Conservation (phyloP, 1,284 basidiomycete genomes). For the Melampsora larici-populina region DNA sequence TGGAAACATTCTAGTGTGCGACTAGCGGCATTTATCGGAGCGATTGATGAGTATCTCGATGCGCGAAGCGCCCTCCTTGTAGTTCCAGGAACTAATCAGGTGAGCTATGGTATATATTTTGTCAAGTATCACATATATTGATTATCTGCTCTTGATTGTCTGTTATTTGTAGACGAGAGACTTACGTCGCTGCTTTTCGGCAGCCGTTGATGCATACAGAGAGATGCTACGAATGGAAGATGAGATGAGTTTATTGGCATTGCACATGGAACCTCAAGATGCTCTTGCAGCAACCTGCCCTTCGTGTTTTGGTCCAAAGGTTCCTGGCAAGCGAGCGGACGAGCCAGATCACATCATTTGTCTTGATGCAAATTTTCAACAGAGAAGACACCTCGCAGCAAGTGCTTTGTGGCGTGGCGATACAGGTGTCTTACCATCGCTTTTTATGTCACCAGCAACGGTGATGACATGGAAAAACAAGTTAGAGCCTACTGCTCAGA, state of each 20-base stretch:
- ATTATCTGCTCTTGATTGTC: too few relatives aligned
- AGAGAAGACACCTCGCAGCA: too few relatives aligned
- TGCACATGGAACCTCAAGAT: too few relatives aligned
- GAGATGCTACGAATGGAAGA: neutral
- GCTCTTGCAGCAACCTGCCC: neutral
- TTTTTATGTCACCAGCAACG: too few relatives aligned
- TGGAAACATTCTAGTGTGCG: neutral
- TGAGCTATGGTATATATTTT: too few relatives aligned
- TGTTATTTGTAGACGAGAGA: neutral
- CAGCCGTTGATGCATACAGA: neutral
- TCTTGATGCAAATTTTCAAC: constrained; percentile 19
- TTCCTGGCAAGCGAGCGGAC: neutral
- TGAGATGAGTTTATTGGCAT: too few relatives aligned
- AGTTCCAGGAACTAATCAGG: neutral
- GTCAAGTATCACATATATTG: too few relatives aligned
- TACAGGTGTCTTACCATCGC: too few relatives aligned
- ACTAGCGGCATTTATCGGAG: neutral
- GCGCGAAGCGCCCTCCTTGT: neutral
- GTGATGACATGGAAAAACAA: too few relatives aligned
- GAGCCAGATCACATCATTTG: constrained; percentile 18
- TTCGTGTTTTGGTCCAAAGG: neutral
- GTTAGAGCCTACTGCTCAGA: too few relatives aligned
- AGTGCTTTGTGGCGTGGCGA: too few relatives aligned
- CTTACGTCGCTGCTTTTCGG: neutral
- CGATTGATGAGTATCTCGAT: constrained; percentile 18